Evolutionary conservation across 1,284 basidiomycete species (phyloP).

Genomic region (Phaffia rhodozyma): DNA sequence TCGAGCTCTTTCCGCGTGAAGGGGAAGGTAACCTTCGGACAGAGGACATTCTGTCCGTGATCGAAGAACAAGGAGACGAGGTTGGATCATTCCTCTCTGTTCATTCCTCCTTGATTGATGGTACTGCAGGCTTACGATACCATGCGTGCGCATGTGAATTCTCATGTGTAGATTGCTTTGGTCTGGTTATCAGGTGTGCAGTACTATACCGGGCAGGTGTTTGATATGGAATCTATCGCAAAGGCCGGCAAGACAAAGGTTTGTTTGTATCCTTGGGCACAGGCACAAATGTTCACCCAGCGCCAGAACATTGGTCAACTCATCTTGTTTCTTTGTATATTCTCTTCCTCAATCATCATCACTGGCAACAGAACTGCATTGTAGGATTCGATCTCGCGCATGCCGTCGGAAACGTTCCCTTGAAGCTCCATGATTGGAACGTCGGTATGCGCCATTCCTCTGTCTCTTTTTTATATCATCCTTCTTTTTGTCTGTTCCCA

Average conservation of each 20-base stretch:
- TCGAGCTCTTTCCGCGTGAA: constrained; percentile 63
- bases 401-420: constrained; percentile 82
- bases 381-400: constrained; percentile 96
- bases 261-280: constrained; percentile 20
- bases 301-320: constrained; percentile 11
- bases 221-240: constrained; percentile 75
- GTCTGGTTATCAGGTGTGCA: constrained; percentile 85
- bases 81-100: constrained; percentile 20
- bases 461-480: not conserved
- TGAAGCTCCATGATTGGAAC: constrained; percentile 81
- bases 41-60: constrained; percentile 70
- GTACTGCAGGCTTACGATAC: not conserved
- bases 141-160: not conserved
- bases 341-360: constrained; percentile 4
- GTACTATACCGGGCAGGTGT: constrained; percentile 95
- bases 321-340: constrained; percentile 19
- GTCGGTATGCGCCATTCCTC: constrained; percentile 35
- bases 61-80: constrained; percentile 55
- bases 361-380: constrained; percentile 56
- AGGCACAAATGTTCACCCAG: not conserved
- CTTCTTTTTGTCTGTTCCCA: not conserved
- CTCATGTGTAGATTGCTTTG: constrained; percentile 53
- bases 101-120: not conserved
- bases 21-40: constrained; percentile 81
- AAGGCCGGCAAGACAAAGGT: constrained; percentile 44